Evolutionary conservation across 1,284 basidiomycete genomes (phyloP).

Genomic region (Neonothopanus nambi): DNA sequence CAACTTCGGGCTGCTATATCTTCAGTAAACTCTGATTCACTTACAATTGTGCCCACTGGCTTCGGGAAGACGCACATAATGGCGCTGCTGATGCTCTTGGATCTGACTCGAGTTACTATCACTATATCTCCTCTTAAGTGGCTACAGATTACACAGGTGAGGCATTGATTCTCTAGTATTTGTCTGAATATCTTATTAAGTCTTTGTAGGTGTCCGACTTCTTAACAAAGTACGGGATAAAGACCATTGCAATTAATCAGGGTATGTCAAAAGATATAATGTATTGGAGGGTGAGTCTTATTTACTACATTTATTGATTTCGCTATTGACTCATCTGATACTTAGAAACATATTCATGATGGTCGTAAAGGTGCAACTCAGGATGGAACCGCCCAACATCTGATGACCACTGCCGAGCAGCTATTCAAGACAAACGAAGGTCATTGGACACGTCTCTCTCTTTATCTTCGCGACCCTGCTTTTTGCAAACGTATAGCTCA

Average conservation of each 20-base stretch:
- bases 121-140: neutral
- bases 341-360: neutral
- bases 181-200: neutral
- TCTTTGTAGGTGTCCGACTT: neutral
- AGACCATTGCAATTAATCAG: neutral
- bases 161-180: neutral
- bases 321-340: neutral
- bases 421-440: neutral
- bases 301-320: neutral
- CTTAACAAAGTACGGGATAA: constrained; percentile 1
- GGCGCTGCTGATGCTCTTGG: no score
- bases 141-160: neutral
- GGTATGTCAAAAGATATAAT: neutral
- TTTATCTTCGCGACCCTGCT: neutral
- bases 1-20: no score
- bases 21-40: no score
- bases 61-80: no score
- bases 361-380: neutral
- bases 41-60: no score
- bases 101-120: no score
- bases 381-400: neutral
- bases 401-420: constrained; percentile 5
- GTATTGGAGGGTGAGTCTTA: neutral
- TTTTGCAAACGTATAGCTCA: neutral
- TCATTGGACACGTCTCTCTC: neutral